Evolutionary conservation across 768 basidiomycete genomes (phyloP).

Genomic region (Obba rivulosa): DNA sequence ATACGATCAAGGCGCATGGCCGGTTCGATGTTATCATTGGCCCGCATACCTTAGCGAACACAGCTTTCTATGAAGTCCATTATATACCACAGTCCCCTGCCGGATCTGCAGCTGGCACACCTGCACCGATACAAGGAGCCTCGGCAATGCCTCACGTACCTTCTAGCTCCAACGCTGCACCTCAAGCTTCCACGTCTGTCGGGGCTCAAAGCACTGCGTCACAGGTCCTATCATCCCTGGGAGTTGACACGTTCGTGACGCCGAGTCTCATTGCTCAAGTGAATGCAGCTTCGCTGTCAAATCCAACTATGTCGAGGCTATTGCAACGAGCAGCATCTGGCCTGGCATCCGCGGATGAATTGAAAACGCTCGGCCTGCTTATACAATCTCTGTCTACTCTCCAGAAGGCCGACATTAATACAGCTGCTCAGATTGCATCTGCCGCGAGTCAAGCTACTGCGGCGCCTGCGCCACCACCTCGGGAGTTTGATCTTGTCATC

Average conservation of each 20-base stretch:
- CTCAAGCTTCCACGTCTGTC: background rate
- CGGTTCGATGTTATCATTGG: constrained; percentile 70
- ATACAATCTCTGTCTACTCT: constrained; percentile 56
- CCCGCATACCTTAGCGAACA: constrained; percentile 66
- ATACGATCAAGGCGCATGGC: constrained; percentile 60
- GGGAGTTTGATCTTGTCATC: constrained; percentile 60
- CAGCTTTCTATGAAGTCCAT: constrained; percentile 67
- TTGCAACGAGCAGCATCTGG: constrained; percentile 61
- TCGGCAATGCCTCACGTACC: no score
- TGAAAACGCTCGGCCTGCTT: constrained; percentile 65
- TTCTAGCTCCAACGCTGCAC: no score
- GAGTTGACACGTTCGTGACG: constrained; percentile 40
- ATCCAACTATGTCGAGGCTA: constrained; percentile 64
- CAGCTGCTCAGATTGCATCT: constrained; percentile 1
- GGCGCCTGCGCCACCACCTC: background rate
- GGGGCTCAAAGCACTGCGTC: background rate
- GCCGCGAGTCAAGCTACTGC: background rate
- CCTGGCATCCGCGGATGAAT: constrained; percentile 55
- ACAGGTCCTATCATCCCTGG: no score
- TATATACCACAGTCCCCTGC: constrained; percentile 40
- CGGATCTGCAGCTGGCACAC: no score
- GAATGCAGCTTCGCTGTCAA: constrained; percentile 56
- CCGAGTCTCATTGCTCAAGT: constrained; percentile 58
- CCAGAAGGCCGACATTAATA: constrained; percentile 2
- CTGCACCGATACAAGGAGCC: no score